phyloP scores from a whole-genome alignment of 1,284 basidiomycete genomes.

The Moesziomyces aphidis region DNA sequence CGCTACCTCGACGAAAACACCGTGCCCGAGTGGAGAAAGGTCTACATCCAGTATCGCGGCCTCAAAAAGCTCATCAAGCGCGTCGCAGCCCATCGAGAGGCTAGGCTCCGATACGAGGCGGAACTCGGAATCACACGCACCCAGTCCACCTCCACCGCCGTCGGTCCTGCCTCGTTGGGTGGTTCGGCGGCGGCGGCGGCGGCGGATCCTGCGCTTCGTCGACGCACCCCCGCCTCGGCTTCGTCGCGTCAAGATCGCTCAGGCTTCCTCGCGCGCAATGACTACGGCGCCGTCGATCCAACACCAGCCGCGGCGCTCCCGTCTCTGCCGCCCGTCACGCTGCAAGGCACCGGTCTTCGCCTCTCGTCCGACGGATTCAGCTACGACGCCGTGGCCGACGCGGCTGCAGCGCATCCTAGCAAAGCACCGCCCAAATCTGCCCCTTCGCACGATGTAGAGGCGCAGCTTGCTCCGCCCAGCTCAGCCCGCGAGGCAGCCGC shows the following conservation, averaged over 20 bases:
- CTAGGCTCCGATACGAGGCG: conserved; percentile 18
- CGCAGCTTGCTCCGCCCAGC: neutral
- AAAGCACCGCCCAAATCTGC: neutral
- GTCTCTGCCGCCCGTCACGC: conserved; percentile 26
- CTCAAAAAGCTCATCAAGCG: conserved; percentile 69
- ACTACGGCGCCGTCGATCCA: conserved; percentile 26
- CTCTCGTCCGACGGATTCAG: conserved; percentile 17
- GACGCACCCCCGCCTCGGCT: conserved; percentile 2
- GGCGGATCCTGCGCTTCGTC: conserved; percentile 16
- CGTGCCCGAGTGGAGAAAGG: conserved; percentile 65
- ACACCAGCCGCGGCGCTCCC: conserved; percentile 10
- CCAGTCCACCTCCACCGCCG: conserved; percentile 23
- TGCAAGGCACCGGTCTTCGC: conserved; percentile 43
- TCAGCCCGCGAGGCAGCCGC: neutral
- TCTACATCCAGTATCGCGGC: conserved; percentile 67
- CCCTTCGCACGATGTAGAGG: conserved; percentile 16
- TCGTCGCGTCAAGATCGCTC: neutral
- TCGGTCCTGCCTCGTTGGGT: neutral
- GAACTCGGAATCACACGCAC: conserved; percentile 14
- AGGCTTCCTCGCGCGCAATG: conserved; percentile 24
- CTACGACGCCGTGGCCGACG: neutral
- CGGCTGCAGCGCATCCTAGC: no score
- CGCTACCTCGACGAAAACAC: conserved; percentile 63
- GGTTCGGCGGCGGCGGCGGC: neutral
- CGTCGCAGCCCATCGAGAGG: conserved; percentile 53